These are phyloP conservation scores for Balakata baccata DNA, from an alignment of 345 rosid species.

Conservation along the genomic window DNA sequence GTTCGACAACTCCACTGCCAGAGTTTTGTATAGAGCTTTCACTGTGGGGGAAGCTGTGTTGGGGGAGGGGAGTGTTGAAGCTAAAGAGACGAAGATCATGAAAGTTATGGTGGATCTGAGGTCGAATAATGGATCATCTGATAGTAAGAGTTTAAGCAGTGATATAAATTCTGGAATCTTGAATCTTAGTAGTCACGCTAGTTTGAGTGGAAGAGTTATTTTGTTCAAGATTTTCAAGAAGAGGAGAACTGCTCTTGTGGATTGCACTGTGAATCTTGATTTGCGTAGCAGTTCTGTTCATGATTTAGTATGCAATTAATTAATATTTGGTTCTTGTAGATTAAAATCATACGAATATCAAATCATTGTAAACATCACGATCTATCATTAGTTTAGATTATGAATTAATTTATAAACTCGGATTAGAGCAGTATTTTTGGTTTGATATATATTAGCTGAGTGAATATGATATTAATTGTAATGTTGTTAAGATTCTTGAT, in stretches of 20 bases:
- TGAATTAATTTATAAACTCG: no score
- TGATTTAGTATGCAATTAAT: constrained; percentile 28
- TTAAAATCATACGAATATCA: no score
- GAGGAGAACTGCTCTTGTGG: constrained; percentile 36
- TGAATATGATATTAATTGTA: no score
- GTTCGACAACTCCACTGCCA: constrained; percentile 24
- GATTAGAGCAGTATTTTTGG: no score
- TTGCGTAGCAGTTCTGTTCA: constrained; percentile 19
- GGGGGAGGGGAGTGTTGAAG: constrained; percentile 28
- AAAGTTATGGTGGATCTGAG: constrained; percentile 34
- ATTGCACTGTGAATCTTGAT: constrained; percentile 38
- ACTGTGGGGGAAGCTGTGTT: constrained; percentile 38
- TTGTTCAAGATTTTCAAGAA: constrained; percentile 29
- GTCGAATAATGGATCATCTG: constrained; percentile 27
- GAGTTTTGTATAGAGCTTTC: constrained; percentile 27
- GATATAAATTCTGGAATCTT: constrained; percentile 42
- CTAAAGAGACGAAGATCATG: constrained; percentile 35
- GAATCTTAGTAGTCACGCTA: constrained; percentile 37
- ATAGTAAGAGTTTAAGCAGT: constrained; percentile 18
- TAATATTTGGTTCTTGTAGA: neutral
- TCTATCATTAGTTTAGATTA: no score
- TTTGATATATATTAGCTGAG: no score
- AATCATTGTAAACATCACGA: no score
- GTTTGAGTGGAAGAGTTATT: constrained; percentile 41
- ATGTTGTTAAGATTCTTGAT: no score